phyloP scores from a whole-genome alignment of 169 alveolate genomes.

The Theileria parva region DNA sequence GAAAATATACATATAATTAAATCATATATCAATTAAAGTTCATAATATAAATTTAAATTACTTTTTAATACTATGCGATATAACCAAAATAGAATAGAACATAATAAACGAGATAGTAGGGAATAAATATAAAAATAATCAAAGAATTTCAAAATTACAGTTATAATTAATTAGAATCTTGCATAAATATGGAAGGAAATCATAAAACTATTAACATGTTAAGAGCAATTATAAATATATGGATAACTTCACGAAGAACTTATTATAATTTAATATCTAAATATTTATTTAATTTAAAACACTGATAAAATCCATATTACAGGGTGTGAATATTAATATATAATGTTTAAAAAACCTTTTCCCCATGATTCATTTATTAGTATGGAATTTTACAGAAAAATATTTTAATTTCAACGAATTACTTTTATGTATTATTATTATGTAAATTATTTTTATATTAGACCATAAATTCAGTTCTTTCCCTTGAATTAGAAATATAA shows the following conservation, averaged over 20 bases:
- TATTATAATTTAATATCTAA: too few species aligned
- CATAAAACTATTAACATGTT: neutral
- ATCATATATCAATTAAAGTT: neutral
- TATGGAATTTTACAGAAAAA: neutral
- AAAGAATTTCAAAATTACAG: too few species aligned
- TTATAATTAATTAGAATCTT: neutral
- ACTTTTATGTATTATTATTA: neutral
- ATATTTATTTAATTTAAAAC: neutral
- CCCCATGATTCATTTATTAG: neutral
- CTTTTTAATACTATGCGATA: too few species aligned
- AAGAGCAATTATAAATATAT: too few species aligned
- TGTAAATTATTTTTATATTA: neutral
- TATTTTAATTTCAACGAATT: neutral
- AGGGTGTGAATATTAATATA: neutral
- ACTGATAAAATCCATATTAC: neutral
- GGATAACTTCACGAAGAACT: neutral
- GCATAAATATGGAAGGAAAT: neutral
- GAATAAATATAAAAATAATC: neutral
- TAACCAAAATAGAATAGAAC: neutral
- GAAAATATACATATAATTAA: too few species aligned
- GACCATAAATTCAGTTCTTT: neutral
- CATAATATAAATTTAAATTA: neutral
- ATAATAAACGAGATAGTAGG: neutral
- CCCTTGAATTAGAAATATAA: neutral
- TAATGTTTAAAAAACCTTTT: neutral